phyloP scores from a whole-genome alignment of 108 stramenopile genomes.

The Fistulifera solaris region DNA sequence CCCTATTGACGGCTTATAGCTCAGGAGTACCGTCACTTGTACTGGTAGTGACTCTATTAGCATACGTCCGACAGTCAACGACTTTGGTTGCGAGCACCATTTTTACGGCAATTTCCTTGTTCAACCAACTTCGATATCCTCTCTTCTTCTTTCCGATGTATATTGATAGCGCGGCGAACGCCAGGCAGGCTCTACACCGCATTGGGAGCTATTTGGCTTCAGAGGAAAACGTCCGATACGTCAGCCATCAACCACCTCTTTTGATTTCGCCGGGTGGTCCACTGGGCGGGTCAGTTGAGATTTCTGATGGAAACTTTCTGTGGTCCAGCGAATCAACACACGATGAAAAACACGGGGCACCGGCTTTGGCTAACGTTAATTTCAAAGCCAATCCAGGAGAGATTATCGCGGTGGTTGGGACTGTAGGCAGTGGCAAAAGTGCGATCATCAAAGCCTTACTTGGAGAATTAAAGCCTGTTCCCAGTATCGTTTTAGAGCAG shows the following conservation, averaged over 20 bases:
- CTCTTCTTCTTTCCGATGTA: constrained; percentile 82
- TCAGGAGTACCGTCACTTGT: constrained; percentile 62
- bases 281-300: constrained; percentile 48
- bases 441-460: constrained; percentile 70
- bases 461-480: constrained; percentile 75
- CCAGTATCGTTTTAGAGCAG: constrained; percentile 30
- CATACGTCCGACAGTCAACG: constrained; percentile 47
- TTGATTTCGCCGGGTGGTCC: constrained; percentile 5
- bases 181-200: constrained; percentile 50
- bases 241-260: constrained; percentile 23
- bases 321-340: constrained; percentile 27
- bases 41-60: constrained; percentile 60
- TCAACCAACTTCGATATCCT: constrained; percentile 90
- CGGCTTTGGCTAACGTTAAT: constrained; percentile 51
- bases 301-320: constrained; percentile 63
- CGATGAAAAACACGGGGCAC: constrained; percentile 10
- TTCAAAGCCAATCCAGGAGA: constrained; percentile 54
- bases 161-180: constrained; percentile 65
- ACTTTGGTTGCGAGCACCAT: constrained; percentile 72
- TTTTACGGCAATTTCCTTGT: constrained; percentile 87
- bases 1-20: constrained; percentile 58
- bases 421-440: constrained; percentile 85
- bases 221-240: constrained; percentile 59
- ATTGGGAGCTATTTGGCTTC: constrained; percentile 52
- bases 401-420: constrained; percentile 78